phyloP scores from a whole-genome alignment of 2,329 filamentous ascomycete species.

The Fusarium sp. region DNA sequence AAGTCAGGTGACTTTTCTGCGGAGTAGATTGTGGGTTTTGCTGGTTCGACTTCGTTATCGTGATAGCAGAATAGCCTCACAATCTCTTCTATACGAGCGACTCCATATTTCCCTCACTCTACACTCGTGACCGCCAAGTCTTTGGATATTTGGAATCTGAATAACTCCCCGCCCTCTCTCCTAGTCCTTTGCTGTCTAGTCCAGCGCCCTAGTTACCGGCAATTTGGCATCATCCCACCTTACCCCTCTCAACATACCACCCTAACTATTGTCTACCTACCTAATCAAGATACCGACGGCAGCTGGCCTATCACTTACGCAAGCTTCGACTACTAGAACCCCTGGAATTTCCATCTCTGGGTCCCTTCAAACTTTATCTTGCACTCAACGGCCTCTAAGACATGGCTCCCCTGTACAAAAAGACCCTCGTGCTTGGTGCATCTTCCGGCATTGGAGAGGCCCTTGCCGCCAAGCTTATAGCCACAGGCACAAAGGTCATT shows the following conservation, averaged over 20 bases:
- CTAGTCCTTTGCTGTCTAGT: not conserved
- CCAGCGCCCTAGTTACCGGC: not conserved
- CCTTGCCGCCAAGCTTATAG: slow-evolving; percentile 58
- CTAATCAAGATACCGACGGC: not conserved
- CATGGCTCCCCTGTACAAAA: slow-evolving; percentile 49
- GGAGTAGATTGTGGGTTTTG: slow-evolving; percentile 1
- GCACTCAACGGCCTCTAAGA: not conserved
- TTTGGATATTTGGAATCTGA: not conserved
- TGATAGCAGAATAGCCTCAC: slow-evolving; percentile 4
- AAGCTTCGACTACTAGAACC: not conserved
- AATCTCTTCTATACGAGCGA: not conserved
- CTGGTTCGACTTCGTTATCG: not conserved
- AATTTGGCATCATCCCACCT: slow-evolving; percentile 5
- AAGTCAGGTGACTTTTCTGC: slow-evolving; percentile 10
- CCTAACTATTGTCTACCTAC: not conserved
- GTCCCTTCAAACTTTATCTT: slow-evolving; percentile 21
- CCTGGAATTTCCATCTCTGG: not conserved
- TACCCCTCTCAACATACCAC: slow-evolving; percentile 13
- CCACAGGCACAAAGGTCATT: slow-evolving; percentile 61
- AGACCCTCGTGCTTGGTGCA: slow-evolving; percentile 60
- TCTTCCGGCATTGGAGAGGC: slow-evolving; percentile 51
- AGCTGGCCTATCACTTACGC: slow-evolving; percentile 6
- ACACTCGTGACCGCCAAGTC: not conserved
- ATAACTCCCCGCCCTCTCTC: not conserved
- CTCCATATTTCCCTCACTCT: not conserved